phyloP scores from a whole-genome alignment of 2,329 filamentous ascomycete genomes.

The Fusarium anthophilum region DNA sequence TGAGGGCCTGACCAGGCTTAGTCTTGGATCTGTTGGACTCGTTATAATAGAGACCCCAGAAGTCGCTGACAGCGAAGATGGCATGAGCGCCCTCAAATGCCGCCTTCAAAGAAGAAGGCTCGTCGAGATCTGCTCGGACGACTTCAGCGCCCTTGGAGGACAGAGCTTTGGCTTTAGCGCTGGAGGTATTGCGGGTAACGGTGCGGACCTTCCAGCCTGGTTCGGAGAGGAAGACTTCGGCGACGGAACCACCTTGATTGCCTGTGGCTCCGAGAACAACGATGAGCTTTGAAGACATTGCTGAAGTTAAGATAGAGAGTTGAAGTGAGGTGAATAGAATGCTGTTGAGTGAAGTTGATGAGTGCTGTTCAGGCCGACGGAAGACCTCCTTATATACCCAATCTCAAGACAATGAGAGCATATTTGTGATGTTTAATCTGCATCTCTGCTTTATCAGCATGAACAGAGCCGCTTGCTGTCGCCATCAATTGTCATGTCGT shows the following conservation, averaged over 20 bases:
- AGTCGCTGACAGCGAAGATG: constrained; percentile 46
- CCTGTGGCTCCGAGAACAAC: constrained; percentile 31
- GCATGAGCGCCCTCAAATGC: constrained; percentile 11
- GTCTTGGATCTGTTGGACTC: constrained; percentile 14
- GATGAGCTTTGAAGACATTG: constrained; percentile 27
- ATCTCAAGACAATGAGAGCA: background rate
- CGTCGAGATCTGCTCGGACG: constrained; percentile 6
- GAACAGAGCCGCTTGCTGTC: background rate
- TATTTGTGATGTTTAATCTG: no score
- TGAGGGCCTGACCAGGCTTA: constrained; percentile 23
- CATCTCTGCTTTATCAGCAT: constrained; percentile 7
- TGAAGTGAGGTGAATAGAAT: background rate
- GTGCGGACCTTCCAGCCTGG: constrained; percentile 21
- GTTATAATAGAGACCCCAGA: constrained; percentile 31
- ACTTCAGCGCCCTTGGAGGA: constrained; percentile 11
- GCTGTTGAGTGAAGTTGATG: background rate
- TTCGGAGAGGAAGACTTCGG: constrained; percentile 3
- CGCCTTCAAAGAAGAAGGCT: background rate
- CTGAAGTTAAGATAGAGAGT: background rate
- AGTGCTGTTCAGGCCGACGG: background rate
- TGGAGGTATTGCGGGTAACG: constrained; percentile 18
- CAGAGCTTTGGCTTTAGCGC: constrained; percentile 15
- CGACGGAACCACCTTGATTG: constrained; percentile 31
- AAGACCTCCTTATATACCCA: background rate
- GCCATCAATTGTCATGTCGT: background rate